phyloP scores from a whole-genome alignment of 257 asterid genomes.

The Linderniella brevidens region DNA sequence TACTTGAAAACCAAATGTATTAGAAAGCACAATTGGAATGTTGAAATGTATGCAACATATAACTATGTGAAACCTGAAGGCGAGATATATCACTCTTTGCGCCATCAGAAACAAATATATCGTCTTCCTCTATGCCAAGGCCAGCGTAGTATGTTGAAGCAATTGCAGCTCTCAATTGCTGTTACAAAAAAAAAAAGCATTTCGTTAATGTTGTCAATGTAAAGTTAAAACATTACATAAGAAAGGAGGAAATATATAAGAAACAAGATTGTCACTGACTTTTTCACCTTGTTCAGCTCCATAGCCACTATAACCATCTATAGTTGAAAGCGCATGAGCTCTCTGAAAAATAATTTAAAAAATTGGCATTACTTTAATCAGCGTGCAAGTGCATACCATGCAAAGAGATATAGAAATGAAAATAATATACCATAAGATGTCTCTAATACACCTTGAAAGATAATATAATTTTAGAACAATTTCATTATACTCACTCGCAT shows the following conservation, averaged over 20 bases:
- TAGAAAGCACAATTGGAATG: too few species aligned
- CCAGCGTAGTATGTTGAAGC: conserved; percentile 68
- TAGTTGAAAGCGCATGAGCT: conserved; percentile 51
- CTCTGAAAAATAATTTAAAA: conserved; percentile 1
- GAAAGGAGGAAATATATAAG: background rate
- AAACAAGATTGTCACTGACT: conserved; percentile 17
- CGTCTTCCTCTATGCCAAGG: conserved; percentile 78
- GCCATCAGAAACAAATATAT: conserved; percentile 94
- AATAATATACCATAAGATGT: background rate
- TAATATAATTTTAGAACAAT: too few species aligned
- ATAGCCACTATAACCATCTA: conserved; percentile 82
- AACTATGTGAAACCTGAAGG: conserved; percentile 48
- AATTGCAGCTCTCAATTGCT: conserved; percentile 83
- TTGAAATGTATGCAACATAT: background rate
- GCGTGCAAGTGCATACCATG: background rate
- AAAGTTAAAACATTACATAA: conserved; percentile 2
- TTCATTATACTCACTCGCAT: conserved; percentile 3
- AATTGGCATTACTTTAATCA: background rate
- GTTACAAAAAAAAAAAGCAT: conserved; percentile 6
- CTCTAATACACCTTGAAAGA: too few species aligned
- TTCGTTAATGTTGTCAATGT: too few species aligned
- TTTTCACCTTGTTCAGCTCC: conserved; percentile 99
- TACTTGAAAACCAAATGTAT: too few species aligned
- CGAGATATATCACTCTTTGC: conserved; percentile 98
- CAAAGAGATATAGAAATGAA: background rate